Base-by-base conservation (phyloP, 1,139 yeast species). In the Diutina ranongensis region DNA sequence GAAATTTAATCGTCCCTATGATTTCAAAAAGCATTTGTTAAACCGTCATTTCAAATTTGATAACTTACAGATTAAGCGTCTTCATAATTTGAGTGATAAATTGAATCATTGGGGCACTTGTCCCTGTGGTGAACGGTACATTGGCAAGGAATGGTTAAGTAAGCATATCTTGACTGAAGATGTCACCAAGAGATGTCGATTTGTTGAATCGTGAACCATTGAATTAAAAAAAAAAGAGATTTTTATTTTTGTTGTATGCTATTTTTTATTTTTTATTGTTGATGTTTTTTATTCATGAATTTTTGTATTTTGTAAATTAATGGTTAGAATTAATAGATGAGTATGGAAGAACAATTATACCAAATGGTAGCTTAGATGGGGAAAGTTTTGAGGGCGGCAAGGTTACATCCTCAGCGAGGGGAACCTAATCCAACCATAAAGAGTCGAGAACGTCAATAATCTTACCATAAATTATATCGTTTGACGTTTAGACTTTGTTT, bases 141-240 rank as follows among this genome's bases (percentile, higher is more conserved):
- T 22, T 16, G 42, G 42, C 19, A 38, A 38, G 32, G 42, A 38
- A 18, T 38, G 42, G 42, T 25, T 38, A 20, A 25, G 15, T 12
- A 38, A 38, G 20, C 42, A 38, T 16, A 38, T 38, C 25, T 38
- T 38, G 42, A 38, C 42, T 20, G 42, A 38, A 10, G 42, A 38
- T 32, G 32, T 16, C 9, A 8, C 20, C 31, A 25, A 22, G 13
- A n/a, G 25, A 75, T 74, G 45, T 58, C 55, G 4, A 83, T 83
- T 54, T 78, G 80, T 2, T 78, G 70, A 48, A 79, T 64, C 13
- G 34, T 31, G 13, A 31, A 27, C 12, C 44, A 72, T 71, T 55
- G 79, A 78, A 20, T 35, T 8, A 13, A 16, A 35, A 20, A 9
- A 15, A 15, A 5, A 12, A 5, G 8, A 15, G 8, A 8, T 7